Base-by-base conservation (phyloP, 2,329 filamentous ascomycete species). In the Ceratocystis colombiana region DNA sequence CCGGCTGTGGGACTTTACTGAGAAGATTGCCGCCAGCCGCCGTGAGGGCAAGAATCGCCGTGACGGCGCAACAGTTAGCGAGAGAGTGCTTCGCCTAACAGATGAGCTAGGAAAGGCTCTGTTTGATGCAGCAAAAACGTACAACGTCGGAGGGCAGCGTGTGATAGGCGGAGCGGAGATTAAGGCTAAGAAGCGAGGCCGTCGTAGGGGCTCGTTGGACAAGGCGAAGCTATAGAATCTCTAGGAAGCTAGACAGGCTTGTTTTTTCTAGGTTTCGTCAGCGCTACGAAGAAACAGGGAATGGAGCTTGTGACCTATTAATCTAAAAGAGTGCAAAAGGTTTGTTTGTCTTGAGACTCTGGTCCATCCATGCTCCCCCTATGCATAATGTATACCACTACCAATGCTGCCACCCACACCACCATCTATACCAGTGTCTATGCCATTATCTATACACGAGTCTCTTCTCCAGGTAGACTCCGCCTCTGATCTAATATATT, bases 41-140 rank as follows among this genome's bases (percentile, higher is more conserved):
- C 82, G 93, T 55, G 94, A 97, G 77, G 94, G 94, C 7, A 99
- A 97, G 83, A 96, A 97, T 74, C 80, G 94, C 25, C 82, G 93
- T n/a, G 94, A 99, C 74, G 92, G 92, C 12, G 89, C 88, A 1
- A 96, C 91, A 0, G 92, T 97, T 2, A 88, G 87, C 71, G 88
- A 83, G 12, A 82, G 94, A 22, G 93, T 99, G 10, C 76, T 97
- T 46, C 79, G 80, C 5, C 79, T 97, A 70, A 87, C 88, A 7
- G 91, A 96, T 72, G 75, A 81, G 61, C 80, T 96, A 8, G 92
- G 90, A 0, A 75, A 78, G 64, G 80, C 81, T 68, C 74, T 97
- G 22, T 96, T 89, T 75, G 81, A 80, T 48, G 81, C 82, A 66
- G 80, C 79, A 76, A 77, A 1, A 74, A 74, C 5, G 77, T 74